phyloP scores from a whole-genome alignment of 2,329 filamentous ascomycete genomes.

The Botrytis hyacinthi region DNA sequence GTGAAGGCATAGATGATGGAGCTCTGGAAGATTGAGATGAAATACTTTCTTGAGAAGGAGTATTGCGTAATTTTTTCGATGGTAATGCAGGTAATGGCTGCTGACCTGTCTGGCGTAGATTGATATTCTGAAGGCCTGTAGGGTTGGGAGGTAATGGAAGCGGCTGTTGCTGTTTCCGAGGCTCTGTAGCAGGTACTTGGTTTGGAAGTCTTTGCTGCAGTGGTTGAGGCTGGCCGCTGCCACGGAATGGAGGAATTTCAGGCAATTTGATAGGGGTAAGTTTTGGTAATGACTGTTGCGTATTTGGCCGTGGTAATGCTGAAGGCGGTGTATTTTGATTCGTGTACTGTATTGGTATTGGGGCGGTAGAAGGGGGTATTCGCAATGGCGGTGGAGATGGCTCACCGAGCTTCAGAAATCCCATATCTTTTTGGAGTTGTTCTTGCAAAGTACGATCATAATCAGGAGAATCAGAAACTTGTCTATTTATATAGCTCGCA shows the following conservation, averaged over 20 bases:
- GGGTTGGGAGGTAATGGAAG: slow-evolving; percentile 27
- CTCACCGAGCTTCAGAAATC: slow-evolving; percentile 50
- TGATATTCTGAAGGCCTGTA: slow-evolving; percentile 32
- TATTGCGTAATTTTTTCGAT: slow-evolving; percentile 37
- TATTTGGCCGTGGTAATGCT: slow-evolving; percentile 31
- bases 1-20: slow-evolving; percentile 54
- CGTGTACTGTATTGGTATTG: slow-evolving; percentile 30
- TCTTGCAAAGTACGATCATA: slow-evolving; percentile 61
- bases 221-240: slow-evolving; percentile 33
- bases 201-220: slow-evolving; percentile 36
- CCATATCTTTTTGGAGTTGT: slow-evolving; percentile 63
- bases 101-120: slow-evolving; percentile 32
- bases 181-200: slow-evolving; percentile 30
- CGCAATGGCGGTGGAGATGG: slow-evolving; percentile 33
- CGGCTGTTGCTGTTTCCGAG: slow-evolving; percentile 34
- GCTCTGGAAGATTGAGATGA: slow-evolving; percentile 35
- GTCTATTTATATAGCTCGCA: slow-evolving; percentile 45
- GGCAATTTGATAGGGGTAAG: slow-evolving; percentile 40
- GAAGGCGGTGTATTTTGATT: slow-evolving; percentile 26
- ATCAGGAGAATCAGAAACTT: slow-evolving; percentile 53
- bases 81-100: slow-evolving; percentile 38
- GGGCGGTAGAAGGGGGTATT: slow-evolving; percentile 16
- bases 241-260: slow-evolving; percentile 41
- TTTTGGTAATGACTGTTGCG: slow-evolving; percentile 40
- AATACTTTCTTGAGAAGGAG: slow-evolving; percentile 36